phyloP scores from a whole-genome alignment of 2,329 filamentous ascomycete genomes.

The Stagonosporopsis chrysanthemi region DNA sequence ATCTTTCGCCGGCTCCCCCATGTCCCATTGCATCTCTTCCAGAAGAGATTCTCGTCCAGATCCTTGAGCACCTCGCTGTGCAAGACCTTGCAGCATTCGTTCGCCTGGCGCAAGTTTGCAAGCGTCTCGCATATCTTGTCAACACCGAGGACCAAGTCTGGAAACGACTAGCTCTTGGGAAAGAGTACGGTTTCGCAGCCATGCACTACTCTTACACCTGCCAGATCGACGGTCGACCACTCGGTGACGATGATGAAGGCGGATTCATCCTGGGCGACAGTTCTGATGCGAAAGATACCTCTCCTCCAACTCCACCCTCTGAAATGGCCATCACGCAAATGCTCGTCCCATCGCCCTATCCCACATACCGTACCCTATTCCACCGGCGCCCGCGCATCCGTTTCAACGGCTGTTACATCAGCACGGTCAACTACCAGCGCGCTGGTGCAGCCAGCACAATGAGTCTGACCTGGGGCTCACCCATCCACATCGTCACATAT shows the following conservation, averaged over 20 bases:
- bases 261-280: constrained; percentile 39
- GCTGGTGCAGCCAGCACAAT: constrained; percentile 76
- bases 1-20: constrained; percentile 75
- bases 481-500: constrained; percentile 95
- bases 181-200: constrained; percentile 77
- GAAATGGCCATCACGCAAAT: constrained; percentile 38
- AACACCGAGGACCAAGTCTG: constrained; percentile 85
- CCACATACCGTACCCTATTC: constrained; percentile 71
- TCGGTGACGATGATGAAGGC: constrained; percentile 47
- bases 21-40: constrained; percentile 82
- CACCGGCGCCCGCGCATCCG: constrained; percentile 82
- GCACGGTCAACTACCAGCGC: constrained; percentile 93
- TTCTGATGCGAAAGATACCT: constrained; percentile 22
- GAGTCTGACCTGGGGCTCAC: constrained; percentile 76
- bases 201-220: constrained; percentile 85
- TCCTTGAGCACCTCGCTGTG: constrained; percentile 75
- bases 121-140: constrained; percentile 83
- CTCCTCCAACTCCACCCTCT: constrained; percentile 11
- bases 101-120: constrained; percentile 82
- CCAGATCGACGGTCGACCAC: constrained; percentile 61
- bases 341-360: constrained; percentile 48
- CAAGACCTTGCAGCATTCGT: constrained; percentile 79
- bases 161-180: constrained; percentile 75
- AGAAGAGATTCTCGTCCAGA: constrained; percentile 82
- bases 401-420: constrained; percentile 96